These are phyloP conservation scores for Sicyos baderoa DNA, from an alignment of 306 rosid species.

Conservation along the genomic window DNA sequence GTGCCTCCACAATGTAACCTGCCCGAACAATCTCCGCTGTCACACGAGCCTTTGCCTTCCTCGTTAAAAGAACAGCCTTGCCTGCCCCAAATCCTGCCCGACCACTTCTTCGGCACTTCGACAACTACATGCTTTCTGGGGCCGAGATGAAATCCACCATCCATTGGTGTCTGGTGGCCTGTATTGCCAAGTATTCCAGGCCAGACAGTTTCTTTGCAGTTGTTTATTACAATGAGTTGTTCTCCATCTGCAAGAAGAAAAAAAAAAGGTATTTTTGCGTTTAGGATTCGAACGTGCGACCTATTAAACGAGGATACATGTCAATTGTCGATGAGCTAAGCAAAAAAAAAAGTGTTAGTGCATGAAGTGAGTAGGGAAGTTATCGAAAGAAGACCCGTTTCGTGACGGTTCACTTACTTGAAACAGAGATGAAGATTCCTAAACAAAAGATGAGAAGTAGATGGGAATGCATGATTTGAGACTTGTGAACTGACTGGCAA, in stretches of 20 bases:
- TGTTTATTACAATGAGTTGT: constrained; percentile 75
- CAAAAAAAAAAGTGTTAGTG: not conserved
- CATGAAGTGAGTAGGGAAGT: not conserved
- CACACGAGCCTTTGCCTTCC: constrained; percentile 59
- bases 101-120: constrained; percentile 68
- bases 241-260: constrained; percentile 59
- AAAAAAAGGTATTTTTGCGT: too few relatives aligned
- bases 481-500: constrained; percentile 33
- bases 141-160: constrained; percentile 78
- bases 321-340: too few relatives aligned
- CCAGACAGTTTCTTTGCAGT: constrained; percentile 80
- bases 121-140: constrained; percentile 63
- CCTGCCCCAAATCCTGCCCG: constrained; percentile 94
- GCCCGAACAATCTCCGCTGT: constrained; percentile 66
- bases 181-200: constrained; percentile 85
- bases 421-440: constrained; percentile 25
- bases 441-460: constrained; percentile 27
- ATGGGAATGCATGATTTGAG: constrained; percentile 23
- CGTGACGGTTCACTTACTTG: constrained; percentile 29
- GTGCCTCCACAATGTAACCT: constrained; percentile 48
- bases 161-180: constrained; percentile 60
- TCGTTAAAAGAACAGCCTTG: constrained; percentile 68
- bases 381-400: constrained; percentile 1
- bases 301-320: too few relatives aligned
- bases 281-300: too few relatives aligned